Conservation (phyloP, 345 rosid species). For the Salix caprea region DNA sequence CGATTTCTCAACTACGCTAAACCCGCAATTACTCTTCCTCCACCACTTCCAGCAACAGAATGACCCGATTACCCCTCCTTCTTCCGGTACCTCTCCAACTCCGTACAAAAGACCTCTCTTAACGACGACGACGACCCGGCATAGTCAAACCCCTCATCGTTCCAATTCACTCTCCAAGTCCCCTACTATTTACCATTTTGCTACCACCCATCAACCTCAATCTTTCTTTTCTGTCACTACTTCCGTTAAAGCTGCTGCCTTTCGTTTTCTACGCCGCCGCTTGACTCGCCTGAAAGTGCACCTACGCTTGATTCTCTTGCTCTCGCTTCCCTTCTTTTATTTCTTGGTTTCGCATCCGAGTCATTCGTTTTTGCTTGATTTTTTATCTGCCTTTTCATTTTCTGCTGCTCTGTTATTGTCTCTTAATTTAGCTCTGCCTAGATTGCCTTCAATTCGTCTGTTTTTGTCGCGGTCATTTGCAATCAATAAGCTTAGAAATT, state of each 20-base stretch:
- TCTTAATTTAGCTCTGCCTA: conserved; percentile 72
- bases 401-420: conserved; percentile 71
- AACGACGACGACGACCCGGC: conserved; percentile 34
- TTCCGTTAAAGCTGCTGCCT: conserved; percentile 48
- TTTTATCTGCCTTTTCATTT: conserved; percentile 77
- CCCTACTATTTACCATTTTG: conserved; percentile 45
- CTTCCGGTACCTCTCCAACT: conserved; percentile 35
- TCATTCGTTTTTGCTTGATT: conserved; percentile 73
- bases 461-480: conserved; percentile 82
- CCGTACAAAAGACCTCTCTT: conserved; percentile 66
- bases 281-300: conserved; percentile 49
- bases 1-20: conserved; percentile 65
- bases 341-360: conserved; percentile 78
- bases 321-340: conserved; percentile 72
- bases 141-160: conserved; percentile 16
- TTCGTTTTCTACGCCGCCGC: conserved; percentile 48
- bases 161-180: conserved; percentile 49
- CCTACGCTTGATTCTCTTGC: conserved; percentile 57
- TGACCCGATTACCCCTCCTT: conserved; percentile 45
- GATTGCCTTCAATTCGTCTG: conserved; percentile 73
- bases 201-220: conserved; percentile 22
- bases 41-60: conserved; percentile 20
- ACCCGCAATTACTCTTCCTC: conserved; percentile 28
- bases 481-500: conserved; percentile 34
- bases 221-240: conserved; percentile 34